Conservation (phyloP, 495 filamentous ascomycete genomes). For the Talaromyces thailandensis region DNA sequence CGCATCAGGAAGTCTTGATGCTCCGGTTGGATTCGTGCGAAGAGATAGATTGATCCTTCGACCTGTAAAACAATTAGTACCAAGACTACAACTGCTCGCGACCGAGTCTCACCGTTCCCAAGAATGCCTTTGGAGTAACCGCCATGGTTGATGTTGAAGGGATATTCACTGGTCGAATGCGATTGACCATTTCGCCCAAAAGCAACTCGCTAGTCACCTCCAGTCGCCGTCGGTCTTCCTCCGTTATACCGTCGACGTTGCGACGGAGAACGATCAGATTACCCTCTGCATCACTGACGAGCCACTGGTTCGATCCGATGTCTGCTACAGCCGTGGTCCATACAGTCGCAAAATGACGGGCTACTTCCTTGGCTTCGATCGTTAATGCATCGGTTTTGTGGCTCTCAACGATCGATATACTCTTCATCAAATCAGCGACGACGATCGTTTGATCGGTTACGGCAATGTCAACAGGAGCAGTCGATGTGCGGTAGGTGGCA, state of each 20-base stretch:
- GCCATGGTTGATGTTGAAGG: slow-evolving; percentile 53
- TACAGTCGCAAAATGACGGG: slow-evolving; percentile 68
- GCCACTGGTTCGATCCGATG: slow-evolving; percentile 62
- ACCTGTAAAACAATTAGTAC: slow-evolving; percentile 41
- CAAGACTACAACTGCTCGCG: background rate
- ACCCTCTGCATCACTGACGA: slow-evolving; percentile 76
- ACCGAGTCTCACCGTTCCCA: slow-evolving; percentile 63
- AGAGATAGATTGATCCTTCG: slow-evolving; percentile 87
- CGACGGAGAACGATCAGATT: slow-evolving; percentile 73
- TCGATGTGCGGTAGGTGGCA: slow-evolving; percentile 70
- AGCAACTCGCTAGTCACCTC: slow-evolving; percentile 70
- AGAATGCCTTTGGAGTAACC: slow-evolving; percentile 74
- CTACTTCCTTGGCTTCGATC: slow-evolving; percentile 57
- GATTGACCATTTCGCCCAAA: slow-evolving; percentile 87
- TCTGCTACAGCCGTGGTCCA: slow-evolving; percentile 74
- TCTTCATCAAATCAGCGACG: slow-evolving; percentile 92
- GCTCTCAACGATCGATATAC: slow-evolving; percentile 61
- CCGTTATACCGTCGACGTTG: slow-evolving; percentile 61
- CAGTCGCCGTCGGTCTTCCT: slow-evolving; percentile 62
- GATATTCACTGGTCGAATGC: slow-evolving; percentile 53
- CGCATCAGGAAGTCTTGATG: slow-evolving; percentile 74
- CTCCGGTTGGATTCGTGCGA: slow-evolving; percentile 60
- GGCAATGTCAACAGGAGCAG: slow-evolving; percentile 75
- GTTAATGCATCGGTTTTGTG: slow-evolving; percentile 31
- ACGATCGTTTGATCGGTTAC: slow-evolving; percentile 62